Conservation (phyloP, 495 filamentous ascomycete genomes). For the Podospora appendiculata region DNA sequence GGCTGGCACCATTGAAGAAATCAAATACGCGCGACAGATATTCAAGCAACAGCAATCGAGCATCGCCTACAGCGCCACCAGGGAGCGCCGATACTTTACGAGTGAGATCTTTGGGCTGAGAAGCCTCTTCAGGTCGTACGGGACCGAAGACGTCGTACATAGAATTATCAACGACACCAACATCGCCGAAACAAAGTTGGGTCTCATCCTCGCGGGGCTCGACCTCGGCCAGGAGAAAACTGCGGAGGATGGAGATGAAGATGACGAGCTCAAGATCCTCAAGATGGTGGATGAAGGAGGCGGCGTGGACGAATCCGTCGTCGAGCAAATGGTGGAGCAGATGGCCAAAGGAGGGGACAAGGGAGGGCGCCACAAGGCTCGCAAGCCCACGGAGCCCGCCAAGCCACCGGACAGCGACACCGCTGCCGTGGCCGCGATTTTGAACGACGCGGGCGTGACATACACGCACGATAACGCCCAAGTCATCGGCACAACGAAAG, state of each 20-base stretch:
- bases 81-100: conserved; percentile 91
- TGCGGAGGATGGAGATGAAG: conserved; percentile 49
- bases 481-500: conserved; percentile 79
- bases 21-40: conserved; percentile 93
- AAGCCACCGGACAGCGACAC: conserved; percentile 49
- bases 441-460: conserved; percentile 80
- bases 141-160: conserved; percentile 69
- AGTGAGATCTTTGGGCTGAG: conserved; percentile 90
- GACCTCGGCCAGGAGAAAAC: conserved; percentile 35
- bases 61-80: conserved; percentile 90
- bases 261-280: conserved; percentile 28
- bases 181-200: conserved; percentile 83
- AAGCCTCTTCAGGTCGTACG: conserved; percentile 81
- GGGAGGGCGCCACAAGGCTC: conserved; percentile 13
- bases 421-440: conserved; percentile 72
- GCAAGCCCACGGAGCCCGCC: not conserved
- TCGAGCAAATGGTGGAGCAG: conserved; percentile 49
- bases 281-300: conserved; percentile 25
- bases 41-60: conserved; percentile 99
- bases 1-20: conserved; percentile 92
- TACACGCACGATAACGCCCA: conserved; percentile 97
- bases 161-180: conserved; percentile 98
- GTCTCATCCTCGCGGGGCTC: conserved; percentile 69
- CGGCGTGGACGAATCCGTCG: too few relatives aligned
- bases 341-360: conserved; percentile 48